These are phyloP conservation scores for Ramularia endophylla DNA, from an alignment of 2,329 filamentous ascomycete genomes.

Conservation along the genomic window DNA sequence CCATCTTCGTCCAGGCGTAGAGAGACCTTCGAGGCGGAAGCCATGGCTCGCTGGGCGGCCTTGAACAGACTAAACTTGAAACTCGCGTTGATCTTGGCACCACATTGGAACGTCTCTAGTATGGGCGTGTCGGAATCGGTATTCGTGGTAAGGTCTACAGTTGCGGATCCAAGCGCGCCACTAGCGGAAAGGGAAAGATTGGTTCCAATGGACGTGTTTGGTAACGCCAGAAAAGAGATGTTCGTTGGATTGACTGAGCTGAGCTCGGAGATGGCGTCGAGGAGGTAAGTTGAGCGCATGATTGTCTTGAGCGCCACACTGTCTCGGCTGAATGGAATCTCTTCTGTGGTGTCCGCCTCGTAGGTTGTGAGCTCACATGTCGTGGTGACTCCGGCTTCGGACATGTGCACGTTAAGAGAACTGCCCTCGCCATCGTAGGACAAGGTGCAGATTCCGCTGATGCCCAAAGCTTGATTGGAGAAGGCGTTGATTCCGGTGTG, in stretches of 20 bases:
- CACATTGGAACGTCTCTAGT: conserved; percentile 68
- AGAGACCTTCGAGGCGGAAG: conserved; percentile 84
- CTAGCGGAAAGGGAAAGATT: conserved; percentile 63
- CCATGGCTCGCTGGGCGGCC: conserved; percentile 87
- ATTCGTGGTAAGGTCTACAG: conserved; percentile 50
- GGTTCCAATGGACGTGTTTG: conserved; percentile 46
- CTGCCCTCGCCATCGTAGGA: conserved; percentile 69
- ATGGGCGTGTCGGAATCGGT: conserved; percentile 36
- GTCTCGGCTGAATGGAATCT: conserved; percentile 83
- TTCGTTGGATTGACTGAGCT: conserved; percentile 57
- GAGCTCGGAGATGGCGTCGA: conserved; percentile 66
- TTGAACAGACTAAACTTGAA: conserved; percentile 87
- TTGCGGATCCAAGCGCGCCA: conserved; percentile 54
- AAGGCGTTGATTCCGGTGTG: conserved; percentile 60
- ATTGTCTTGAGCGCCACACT: conserved; percentile 87
- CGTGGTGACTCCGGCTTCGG: conserved; percentile 80
- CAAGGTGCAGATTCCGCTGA: conserved; percentile 79
- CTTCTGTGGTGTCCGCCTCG: conserved; percentile 46
- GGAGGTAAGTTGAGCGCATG: conserved; percentile 70
- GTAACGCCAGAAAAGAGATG: conserved; percentile 46
- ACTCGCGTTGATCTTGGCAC: conserved; percentile 54
- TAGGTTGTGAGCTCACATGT: conserved; percentile 90
- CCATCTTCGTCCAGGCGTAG: conserved; percentile 82
- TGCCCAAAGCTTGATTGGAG: conserved; percentile 72
- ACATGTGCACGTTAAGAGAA: conserved; percentile 76